Evolutionary conservation across 164 flowering plant genomes (phyloP).

Genomic region (Magnolia kwangsiensis): DNA sequence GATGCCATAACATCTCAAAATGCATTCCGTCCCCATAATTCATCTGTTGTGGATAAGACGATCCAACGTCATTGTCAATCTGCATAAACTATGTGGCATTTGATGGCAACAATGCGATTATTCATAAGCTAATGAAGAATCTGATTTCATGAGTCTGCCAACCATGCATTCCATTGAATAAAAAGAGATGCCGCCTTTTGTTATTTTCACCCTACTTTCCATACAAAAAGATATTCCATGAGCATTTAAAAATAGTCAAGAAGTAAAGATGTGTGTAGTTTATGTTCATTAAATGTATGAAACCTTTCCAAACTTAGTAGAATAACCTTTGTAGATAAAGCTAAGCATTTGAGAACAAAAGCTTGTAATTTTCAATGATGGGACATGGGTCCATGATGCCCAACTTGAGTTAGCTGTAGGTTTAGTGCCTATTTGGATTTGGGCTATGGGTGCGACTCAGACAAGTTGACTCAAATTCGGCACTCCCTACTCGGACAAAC

Average conservation of each 20-base stretch:
- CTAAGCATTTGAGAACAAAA: not conserved
- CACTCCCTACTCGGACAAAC: too few species aligned
- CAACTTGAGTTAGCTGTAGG: not conserved
- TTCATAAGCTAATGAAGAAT: not conserved
- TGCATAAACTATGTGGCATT: not conserved
- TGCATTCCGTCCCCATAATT: too few species aligned
- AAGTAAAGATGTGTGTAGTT: not conserved
- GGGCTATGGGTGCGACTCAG: too few species aligned
- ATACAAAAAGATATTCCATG: not conserved
- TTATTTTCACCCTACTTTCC: not conserved
- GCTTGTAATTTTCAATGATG: not conserved
- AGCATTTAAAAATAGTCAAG: not conserved
- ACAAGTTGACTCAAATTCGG: too few species aligned
- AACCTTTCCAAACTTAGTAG: not conserved
- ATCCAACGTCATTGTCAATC: not conserved
- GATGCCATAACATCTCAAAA: too few species aligned
- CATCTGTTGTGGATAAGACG: not conserved
- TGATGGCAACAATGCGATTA: not conserved
- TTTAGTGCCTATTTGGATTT: not conserved
- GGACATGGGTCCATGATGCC: not conserved
- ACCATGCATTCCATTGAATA: not conserved
- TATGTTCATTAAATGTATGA: not conserved
- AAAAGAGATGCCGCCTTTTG: not conserved
- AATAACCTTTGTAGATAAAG: not conserved
- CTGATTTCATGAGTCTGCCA: not conserved